Evolutionary conservation across 1,139 yeast species (phyloP), one percentile per base, ranked within the genome.

Genomic region (Suhomyces taliae): DNA sequence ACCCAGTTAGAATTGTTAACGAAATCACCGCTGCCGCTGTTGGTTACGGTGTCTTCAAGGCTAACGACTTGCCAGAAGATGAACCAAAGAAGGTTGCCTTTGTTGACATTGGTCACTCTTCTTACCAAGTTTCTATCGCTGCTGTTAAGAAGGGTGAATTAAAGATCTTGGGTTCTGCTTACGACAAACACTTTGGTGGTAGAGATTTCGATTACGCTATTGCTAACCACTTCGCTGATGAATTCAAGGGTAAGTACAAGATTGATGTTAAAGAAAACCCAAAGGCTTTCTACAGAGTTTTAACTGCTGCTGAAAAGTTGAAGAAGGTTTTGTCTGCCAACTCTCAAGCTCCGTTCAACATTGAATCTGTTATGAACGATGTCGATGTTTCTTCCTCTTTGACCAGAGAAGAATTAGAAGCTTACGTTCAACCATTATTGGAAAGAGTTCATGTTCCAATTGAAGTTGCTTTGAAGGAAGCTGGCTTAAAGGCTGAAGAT

Each of bases 1-100:
- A 93, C 83, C 97, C 99, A 52, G 97, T 93, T 53, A 87, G 99
- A 81, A 85, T 93, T 58, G 96, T 93, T 62, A 93, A 93, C 70
- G 99, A 93, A 70, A 85, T 89, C 55, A 91, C 99, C 51, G 98
- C 99, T 53, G 99, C 99, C 51, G 98, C 97, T 59, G 97, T 95
- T 57, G 96, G 97, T 59, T 95, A 93, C 77, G 99, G 99, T 79
- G 97, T 93, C 53, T 93, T 93, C 85, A 91, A 93, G 82, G 84
- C 88, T 49, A 95, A 89, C 64, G 88, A 93, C 60, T 93, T 96
- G 70, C 90, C 88, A 57, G 97, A 90, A 71, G 95, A 87, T 60
- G 87, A 86, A 70, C 87, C 93, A 64, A 85, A 87, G 76, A 87
- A 82, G 65, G 90, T 93, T 59, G 97, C 96, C 37, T 88, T 93